Evolutionary conservation across 1,284 basidiomycete species (phyloP).

Genomic region (Albatrellus sp.): DNA sequence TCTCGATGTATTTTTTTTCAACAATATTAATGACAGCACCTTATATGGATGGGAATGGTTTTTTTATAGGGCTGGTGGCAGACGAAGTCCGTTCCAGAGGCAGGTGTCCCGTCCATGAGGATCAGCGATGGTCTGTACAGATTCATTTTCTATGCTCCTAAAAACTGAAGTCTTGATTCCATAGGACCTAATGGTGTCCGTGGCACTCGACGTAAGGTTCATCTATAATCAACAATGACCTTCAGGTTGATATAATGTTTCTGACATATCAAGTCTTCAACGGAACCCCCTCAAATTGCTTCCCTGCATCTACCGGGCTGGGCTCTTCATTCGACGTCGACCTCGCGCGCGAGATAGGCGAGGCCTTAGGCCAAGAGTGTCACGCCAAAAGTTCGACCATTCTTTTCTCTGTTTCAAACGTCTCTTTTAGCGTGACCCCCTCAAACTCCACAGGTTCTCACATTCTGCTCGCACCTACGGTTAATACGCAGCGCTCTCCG

Average conservation of each 20-base stretch:
- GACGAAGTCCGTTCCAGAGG: slow-evolving; percentile 29
- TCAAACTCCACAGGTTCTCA: slow-evolving; percentile 15
- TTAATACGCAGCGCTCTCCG: slow-evolving; percentile 40
- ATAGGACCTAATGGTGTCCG: slow-evolving; percentile 41
- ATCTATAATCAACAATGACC: slow-evolving; percentile 2
- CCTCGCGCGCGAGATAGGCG: slow-evolving; percentile 28
- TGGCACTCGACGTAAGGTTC: slow-evolving; percentile 27
- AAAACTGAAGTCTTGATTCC: too few species aligned
- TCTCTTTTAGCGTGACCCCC: background rate
- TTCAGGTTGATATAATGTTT: background rate
- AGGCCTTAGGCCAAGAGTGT: slow-evolving; percentile 32
- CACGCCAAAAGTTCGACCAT: slow-evolving; percentile 26
- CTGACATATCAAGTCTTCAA: slow-evolving; percentile 30
- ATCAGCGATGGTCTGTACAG: slow-evolving; percentile 27
- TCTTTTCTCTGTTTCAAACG: background rate
- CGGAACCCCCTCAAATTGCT: slow-evolving; percentile 33
- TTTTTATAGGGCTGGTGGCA: slow-evolving; percentile 42
- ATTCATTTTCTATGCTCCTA: too few species aligned
- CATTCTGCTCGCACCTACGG: slow-evolving; percentile 37
- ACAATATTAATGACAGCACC: too few species aligned
- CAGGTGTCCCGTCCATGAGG: slow-evolving; percentile 31
- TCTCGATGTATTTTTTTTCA: background rate
- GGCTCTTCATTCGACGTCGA: slow-evolving; percentile 36
- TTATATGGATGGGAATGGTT: too few species aligned
- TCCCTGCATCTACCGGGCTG: slow-evolving; percentile 35